Conservation (phyloP, 176 grass and related monocot genomes). For the Themeda triandra region DNA sequence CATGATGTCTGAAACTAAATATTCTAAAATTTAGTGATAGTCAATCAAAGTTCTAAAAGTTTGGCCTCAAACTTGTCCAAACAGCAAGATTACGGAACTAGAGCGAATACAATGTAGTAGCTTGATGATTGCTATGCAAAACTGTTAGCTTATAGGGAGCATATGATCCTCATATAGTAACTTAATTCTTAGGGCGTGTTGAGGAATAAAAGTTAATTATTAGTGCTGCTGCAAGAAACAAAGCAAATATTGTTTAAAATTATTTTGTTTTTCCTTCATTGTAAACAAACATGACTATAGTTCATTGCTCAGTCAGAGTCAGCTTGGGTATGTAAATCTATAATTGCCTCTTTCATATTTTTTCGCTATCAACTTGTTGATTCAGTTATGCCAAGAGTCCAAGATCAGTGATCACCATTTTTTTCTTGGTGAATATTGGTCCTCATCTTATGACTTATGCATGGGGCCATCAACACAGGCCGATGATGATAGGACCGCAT, state of each 20-base stretch:
- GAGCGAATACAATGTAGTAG: neutral
- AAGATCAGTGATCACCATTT: too few relatives aligned
- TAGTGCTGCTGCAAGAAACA: neutral
- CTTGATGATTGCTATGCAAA: conserved; percentile 24
- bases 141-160: neutral
- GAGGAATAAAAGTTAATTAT: neutral
- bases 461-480: too few relatives aligned
- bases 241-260: neutral
- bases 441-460: too few relatives aligned
- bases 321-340: too few relatives aligned
- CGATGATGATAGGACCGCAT: too few relatives aligned
- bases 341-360: too few relatives aligned
- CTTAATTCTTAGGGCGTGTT: neutral
- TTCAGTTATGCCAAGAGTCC: too few relatives aligned
- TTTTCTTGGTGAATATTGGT: too few relatives aligned
- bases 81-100: neutral
- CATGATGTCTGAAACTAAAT: neutral
- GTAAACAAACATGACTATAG: neutral
- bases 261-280: neutral
- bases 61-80: neutral
- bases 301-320: neutral
- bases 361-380: too few relatives aligned
- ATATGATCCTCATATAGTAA: neutral
- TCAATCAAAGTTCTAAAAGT: neutral
- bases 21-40: neutral